Evolutionary conservation across 176 grass and related monocot species (phyloP), one percentile per base, ranked within the genome.

Genomic region (Elymus sibiricus): DNA sequence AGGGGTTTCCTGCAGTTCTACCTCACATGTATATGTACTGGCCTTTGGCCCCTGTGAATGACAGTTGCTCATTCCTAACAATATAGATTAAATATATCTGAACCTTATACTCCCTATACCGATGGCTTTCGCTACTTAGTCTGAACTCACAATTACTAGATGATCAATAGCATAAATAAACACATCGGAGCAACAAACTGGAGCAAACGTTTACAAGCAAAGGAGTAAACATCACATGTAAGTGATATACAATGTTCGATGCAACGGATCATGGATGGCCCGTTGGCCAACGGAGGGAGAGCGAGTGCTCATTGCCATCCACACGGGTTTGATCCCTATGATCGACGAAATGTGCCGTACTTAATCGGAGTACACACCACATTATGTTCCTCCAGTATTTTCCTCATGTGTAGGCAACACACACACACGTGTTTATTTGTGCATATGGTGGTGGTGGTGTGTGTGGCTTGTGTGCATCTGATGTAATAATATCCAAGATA

Each of bases 131-230:
- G 38, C 42, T 73, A 31, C 46, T 53, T 46, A 31, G 62, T 46
- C 27, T 38, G 39, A 62, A 81, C 10, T 64, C 44, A 64, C 17
- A 55, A 75, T 79, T 39, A 84, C 64, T 53, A 61, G 19, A 79
- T 79, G 43, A 44, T 16, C 44, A 58, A 65, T 6, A 39, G 31
- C 38, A 77, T 58, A 40, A 37, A 77, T 70, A 76, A 75, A 61
- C 22, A 78, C 19, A 58, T 58, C 13, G 1, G 46, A 77, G 31
- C 28, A 70, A 32, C 15, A 17, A 73, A 80, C 10, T 63, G 66
- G 38, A 73, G 64, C 7, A 86, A 49, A 61, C 51, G 72, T 72
- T 80, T 86, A 49, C 63, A 72, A 63, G 25, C 67, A 73, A 86
- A 73, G 10, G 21, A 73, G 29, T 14, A 85, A 85, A 10, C 27